A percentile compares a stretch with the other conserved stretches of the same genome.
Conservation (phyloP, 2,329 filamentous ascomycete species). For the Aspergillus sp. region DNA sequence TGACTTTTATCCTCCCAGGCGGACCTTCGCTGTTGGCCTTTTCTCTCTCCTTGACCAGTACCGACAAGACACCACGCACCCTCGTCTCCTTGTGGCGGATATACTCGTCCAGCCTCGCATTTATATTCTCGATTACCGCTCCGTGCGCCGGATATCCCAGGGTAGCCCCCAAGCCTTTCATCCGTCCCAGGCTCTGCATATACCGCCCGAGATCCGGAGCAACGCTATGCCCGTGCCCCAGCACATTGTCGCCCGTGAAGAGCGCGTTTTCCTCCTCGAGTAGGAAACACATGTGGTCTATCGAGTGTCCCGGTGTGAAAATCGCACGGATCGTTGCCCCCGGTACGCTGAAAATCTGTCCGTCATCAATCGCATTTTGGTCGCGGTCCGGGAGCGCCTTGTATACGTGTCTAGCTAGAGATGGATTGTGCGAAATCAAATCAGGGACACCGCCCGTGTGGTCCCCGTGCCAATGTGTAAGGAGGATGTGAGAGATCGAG, state of each 20-base stretch:
- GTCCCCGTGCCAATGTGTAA: conserved; percentile 49
- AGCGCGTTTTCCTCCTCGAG: conserved; percentile 71
- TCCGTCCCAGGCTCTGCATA: conserved; percentile 35
- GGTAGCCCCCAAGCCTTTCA: conserved; percentile 35
- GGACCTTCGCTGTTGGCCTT: no score
- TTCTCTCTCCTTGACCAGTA: background rate
- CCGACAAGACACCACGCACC: background rate
- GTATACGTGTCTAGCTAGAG: conserved; percentile 32
- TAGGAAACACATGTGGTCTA: conserved; percentile 74
- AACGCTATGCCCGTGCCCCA: conserved; percentile 57
- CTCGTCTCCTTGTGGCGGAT: conserved; percentile 38
- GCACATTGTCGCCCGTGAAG: conserved; percentile 78
- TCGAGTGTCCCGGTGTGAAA: conserved; percentile 66
- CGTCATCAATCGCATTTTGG: conserved; percentile 38
- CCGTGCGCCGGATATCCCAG: conserved; percentile 51
- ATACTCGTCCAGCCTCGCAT: conserved; percentile 39
- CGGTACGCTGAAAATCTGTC: conserved; percentile 39
- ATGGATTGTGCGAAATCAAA: conserved; percentile 33
- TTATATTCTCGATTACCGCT: conserved; percentile 36
- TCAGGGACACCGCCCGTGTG: conserved; percentile 45
- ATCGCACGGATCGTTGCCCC: conserved; percentile 43
- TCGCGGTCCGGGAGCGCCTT: conserved; percentile 35
- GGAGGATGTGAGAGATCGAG: conserved; percentile 42
- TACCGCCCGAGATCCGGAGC: conserved; percentile 41
- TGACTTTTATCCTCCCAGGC: no score